Conservation (phyloP, 148 eudicot genomes). For the Diospyros kaki region DNA sequence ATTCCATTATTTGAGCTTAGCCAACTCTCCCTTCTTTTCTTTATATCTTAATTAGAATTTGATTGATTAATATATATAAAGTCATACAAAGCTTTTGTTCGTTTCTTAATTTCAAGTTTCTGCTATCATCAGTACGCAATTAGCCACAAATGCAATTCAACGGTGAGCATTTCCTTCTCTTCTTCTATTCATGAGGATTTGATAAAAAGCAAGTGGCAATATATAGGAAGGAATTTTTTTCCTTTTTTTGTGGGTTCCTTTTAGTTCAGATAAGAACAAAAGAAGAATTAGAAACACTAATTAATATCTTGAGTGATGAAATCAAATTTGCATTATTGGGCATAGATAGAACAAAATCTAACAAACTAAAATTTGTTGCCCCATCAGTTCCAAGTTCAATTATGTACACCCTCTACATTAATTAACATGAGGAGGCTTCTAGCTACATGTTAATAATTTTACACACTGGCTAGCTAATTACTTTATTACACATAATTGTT, state of each 20-base stretch:
- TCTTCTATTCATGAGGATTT: not conserved
- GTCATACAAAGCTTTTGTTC: not conserved
- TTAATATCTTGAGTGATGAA: not conserved
- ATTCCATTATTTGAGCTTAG: not conserved
- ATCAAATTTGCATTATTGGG: constrained; percentile 11
- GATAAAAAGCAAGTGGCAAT: not conserved
- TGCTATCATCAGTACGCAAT: not conserved
- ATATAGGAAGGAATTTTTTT: too few relatives aligned
- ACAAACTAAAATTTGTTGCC: too few relatives aligned
- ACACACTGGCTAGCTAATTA: too few relatives aligned
- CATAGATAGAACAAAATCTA: not conserved
- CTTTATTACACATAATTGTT: too few relatives aligned
- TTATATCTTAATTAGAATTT: too few relatives aligned
- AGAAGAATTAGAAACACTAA: too few relatives aligned
- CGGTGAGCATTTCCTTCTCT: not conserved
- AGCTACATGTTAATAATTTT: too few relatives aligned
- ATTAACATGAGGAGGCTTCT: too few relatives aligned
- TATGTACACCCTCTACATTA: too few relatives aligned
- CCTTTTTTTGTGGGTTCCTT: too few relatives aligned
- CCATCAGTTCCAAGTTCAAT: too few relatives aligned
- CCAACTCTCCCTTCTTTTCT: not conserved
- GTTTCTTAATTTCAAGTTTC: not conserved
- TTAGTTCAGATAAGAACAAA: too few relatives aligned
- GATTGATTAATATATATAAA: not conserved
- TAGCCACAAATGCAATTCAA: not conserved